Base-by-base conservation (phyloP, 2,329 filamentous ascomycete species). In the Ophiostoma tasmaniense region DNA sequence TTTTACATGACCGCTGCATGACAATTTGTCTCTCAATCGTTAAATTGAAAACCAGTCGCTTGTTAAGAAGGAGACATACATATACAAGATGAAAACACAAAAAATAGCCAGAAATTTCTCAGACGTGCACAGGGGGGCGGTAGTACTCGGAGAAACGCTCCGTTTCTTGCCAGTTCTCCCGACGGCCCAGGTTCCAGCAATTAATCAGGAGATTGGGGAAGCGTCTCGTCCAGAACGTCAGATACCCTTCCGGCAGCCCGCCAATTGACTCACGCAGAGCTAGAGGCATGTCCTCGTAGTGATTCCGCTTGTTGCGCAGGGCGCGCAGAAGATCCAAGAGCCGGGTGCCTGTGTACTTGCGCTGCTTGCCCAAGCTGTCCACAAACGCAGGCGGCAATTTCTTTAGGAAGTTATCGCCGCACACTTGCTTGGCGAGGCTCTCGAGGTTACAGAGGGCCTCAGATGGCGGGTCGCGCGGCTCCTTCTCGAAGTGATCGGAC, bases 201-300 rank as follows among this genome's bases (percentile, higher is more conserved):
- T 84, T 84, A 75, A 96, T 88, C 70, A 97, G 76, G 73, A 97
- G 78, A 73, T 85, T 87, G 3, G 93, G 92, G 75, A 97, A 97
- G 70, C 86, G 83, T 8, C 85, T 81, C 0, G 90, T 90, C 91
- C 93, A 97, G 75, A 96, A 97, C 13, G 83, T 83, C 62, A 97
- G 80, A 76, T 97, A 97, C 0, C 91, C 92, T 17, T 92, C 89
- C 0, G 92, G 90, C 70, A 94, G 76, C 10, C 88, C 80, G 0
- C 92, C 93, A 0, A 97, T 91, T 37, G 78, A 77, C 71, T 81
- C 81, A 74, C 85, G 94, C 72, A 97, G 85, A 66, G 87, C 81
- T 17, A 93, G 90, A 7, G 91, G 85, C 91, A 99, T 94, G 77
- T 99, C 95, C 75, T 97, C 93, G 77, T 97, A 99, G 76, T 99